Evolutionary conservation across 306 rosid species (phyloP).

Genomic region (Inga laurina): DNA sequence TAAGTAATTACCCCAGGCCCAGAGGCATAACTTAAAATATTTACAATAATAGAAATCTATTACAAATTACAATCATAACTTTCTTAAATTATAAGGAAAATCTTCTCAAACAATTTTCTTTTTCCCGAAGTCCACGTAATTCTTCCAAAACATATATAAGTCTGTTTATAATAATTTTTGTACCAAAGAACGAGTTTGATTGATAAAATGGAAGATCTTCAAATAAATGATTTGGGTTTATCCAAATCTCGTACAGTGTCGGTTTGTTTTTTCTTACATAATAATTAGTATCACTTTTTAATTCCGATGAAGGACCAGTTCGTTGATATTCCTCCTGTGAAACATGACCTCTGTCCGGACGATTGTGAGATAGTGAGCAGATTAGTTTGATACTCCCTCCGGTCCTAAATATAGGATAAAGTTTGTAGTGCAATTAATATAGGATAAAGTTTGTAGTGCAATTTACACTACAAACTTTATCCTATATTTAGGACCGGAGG

Average conservation of each 20-base stretch:
- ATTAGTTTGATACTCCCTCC: not conserved
- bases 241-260: not conserved
- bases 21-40: not conserved
- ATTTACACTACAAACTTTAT: too few relatives aligned
- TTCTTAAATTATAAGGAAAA: not conserved
- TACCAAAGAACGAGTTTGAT: not conserved
- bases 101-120: not conserved
- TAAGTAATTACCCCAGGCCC: too few relatives aligned
- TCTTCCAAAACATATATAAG: not conserved
- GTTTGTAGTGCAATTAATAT: too few relatives aligned
- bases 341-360: not conserved
- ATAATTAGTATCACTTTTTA: not conserved
- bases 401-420: too few relatives aligned
- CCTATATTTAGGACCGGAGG: too few relatives aligned
- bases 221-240: not conserved
- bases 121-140: not conserved
- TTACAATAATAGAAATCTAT: not conserved
- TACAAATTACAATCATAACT: not conserved
- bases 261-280: not conserved
- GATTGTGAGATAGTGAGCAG: not conserved
- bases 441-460: too few relatives aligned
- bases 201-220: not conserved
- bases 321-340: not conserved
- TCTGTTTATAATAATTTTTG: not conserved
- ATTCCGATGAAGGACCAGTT: not conserved